Conservation (phyloP, 495 filamentous ascomycete species). For the Amniculicola lignicola region DNA sequence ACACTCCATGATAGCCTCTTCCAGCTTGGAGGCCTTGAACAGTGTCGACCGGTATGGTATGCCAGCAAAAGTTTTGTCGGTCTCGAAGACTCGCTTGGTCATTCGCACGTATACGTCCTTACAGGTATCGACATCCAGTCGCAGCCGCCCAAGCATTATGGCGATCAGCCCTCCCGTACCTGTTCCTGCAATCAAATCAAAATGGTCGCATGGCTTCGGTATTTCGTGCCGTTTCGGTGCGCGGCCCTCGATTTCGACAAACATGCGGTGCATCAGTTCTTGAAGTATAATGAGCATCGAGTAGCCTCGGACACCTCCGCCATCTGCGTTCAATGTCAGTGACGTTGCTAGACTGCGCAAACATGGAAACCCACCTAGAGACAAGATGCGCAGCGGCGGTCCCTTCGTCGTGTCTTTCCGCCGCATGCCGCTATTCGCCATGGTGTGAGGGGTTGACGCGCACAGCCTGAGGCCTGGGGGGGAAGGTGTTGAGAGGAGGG, state of each 20-base stretch:
- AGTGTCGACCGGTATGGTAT: conserved; percentile 90
- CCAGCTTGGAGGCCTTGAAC: conserved; percentile 93
- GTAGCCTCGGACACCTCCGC: conserved; percentile 94
- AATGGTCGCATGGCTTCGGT: conserved; percentile 96
- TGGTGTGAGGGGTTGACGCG: conserved; percentile 11
- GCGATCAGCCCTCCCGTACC: conserved; percentile 95
- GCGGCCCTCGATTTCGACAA: conserved; percentile 78
- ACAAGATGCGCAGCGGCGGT: conserved; percentile 85
- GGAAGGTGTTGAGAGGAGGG: neutral
- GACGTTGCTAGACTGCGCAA: neutral
- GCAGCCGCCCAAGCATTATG: conserved; percentile 89
- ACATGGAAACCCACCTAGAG: conserved; percentile 63
- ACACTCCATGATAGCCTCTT: conserved; percentile 88
- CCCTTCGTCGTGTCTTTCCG: conserved; percentile 94
- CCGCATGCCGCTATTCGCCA: conserved; percentile 45
- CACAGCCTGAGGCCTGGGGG: conserved; percentile 1
- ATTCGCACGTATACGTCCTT: conserved; percentile 93
- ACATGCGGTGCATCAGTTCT: conserved; percentile 92
- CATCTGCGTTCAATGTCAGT: conserved; percentile 57
- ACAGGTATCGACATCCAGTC: conserved; percentile 90
- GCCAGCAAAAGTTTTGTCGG: conserved; percentile 93
- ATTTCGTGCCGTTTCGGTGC: conserved; percentile 83
- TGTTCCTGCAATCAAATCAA: conserved; percentile 92
- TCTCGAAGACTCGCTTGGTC: conserved; percentile 92
- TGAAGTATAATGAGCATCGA: conserved; percentile 94